Evolutionary conservation across 169 alveolate genomes (phyloP), one percentile per base, ranked within the genome.

Genomic region (Eimeria necatrix): DNA sequence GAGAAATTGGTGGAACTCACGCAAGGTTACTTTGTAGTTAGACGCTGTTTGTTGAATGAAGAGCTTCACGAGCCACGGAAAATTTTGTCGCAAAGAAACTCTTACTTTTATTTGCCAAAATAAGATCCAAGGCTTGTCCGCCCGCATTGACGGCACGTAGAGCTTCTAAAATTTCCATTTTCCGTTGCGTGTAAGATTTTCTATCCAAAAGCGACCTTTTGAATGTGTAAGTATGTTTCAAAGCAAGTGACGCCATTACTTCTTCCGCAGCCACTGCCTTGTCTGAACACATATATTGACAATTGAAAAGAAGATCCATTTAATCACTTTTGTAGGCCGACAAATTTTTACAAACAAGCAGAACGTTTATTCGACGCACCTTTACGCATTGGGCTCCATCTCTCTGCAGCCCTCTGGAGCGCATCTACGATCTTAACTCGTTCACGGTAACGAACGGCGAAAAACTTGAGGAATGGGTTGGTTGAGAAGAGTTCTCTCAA

Each of bases 211-310:
- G 60, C 18, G 74, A 59, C 41, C 20, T 18, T 60, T 52, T 24
- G 53, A 84, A 20, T 2, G 61, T 59, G 61, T 84, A 84, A 3
- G 18, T 18, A 20, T 84, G 32, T 16, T 18, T 49, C 18, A 84
- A 51, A 6, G 70, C 92, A 41, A 59, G 26, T 51, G 92, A 59
- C 2, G 78, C 92, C 92, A 84, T 84, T 49, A 60, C 80, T 70
- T 84, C 60, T 20, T 84, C 92, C 10, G 92, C 92, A 12, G 92
- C 92, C 48, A 84, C 78, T 41, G 92, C 92, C 92, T 84, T 84
- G 61, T 84, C 92, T 84, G 92, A 68, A 46, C 26, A 24, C 24
- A 84, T 5, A 5, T 59, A 84, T 53, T 20, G 16, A n/a, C 78
- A 32, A 5, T 49, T 18, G 32, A 24, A 20, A 61, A 84, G n/a